Percentiles rank a stretch among this genome's conserved stretches.
These are phyloP conservation scores for Peribolospora baueri DNA, from an alignment of 768 basidiomycete genomes.

Conservation along the genomic window DNA sequence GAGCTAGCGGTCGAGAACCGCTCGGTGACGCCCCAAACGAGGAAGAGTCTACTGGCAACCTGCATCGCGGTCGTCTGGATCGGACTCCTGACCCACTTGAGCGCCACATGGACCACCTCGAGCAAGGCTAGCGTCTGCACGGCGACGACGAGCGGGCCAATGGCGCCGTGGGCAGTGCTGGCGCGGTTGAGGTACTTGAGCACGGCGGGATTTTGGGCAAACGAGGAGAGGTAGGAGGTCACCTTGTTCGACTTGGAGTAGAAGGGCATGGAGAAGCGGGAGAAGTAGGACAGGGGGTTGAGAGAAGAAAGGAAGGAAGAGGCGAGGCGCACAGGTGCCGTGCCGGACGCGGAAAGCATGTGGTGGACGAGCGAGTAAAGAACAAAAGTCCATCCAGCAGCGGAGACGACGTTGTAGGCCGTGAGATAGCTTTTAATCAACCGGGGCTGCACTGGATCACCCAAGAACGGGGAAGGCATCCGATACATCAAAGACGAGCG, in stretches of 20 bases:
- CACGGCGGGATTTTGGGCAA: neutral
- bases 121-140: slow-evolving; percentile 66
- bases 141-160: slow-evolving; percentile 37
- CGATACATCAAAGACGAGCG: neutral
- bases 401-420: slow-evolving; percentile 50
- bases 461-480: neutral
- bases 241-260: slow-evolving; percentile 8
- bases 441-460: neutral
- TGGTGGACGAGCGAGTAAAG: slow-evolving; percentile 24
- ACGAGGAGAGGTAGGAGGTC: slow-evolving; percentile 18
- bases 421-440: slow-evolving; percentile 34
- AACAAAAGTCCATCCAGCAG: slow-evolving; percentile 49
- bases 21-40: slow-evolving; percentile 63
- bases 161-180: slow-evolving; percentile 33
- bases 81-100: slow-evolving; percentile 47
- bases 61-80: slow-evolving; percentile 55
- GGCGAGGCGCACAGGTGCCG: slow-evolving; percentile 16
- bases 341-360: slow-evolving; percentile 16
- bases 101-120: slow-evolving; percentile 55
- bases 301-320: slow-evolving; percentile 16
- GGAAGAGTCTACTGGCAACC: slow-evolving; percentile 55
- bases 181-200: slow-evolving; percentile 26
- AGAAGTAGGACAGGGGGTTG: slow-evolving; percentile 11
- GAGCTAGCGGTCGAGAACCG: slow-evolving; percentile 25
- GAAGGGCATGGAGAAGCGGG: slow-evolving; percentile 20